Percentiles rank a stretch among this genome's conserved stretches.
Conservation (phyloP, 1,284 basidiomycete genomes). For the Tilletiopsis washingtonensis region DNA sequence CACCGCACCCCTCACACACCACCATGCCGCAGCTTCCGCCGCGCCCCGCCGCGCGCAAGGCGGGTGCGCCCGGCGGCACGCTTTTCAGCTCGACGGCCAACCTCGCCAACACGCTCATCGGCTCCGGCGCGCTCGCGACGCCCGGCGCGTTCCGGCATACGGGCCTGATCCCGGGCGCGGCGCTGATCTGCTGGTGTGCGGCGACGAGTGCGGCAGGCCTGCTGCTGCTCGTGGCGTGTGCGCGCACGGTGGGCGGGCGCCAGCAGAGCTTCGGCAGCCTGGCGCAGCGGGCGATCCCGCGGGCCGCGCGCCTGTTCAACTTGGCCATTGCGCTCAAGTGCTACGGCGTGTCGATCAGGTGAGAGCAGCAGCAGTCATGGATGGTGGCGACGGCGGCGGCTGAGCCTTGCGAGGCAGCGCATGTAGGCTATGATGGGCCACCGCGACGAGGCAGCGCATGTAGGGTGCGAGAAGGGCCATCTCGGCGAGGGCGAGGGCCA, state of each 20-base stretch:
- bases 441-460: too few relatives aligned
- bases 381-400: too few relatives aligned
- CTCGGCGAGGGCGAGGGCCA: too few relatives aligned
- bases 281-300: conserved; percentile 51
- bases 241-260: conserved; percentile 58
- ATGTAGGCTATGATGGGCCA: too few relatives aligned
- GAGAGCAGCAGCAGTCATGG: too few relatives aligned
- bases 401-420: too few relatives aligned
- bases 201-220: conserved; percentile 73
- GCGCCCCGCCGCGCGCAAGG: too few relatives aligned
- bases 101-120: conserved; percentile 47
- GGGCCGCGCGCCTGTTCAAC: conserved; percentile 76
- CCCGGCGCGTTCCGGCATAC: conserved; percentile 49
- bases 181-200: conserved; percentile 82
- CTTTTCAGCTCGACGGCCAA: conserved; percentile 42
- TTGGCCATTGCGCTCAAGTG: conserved; percentile 73
- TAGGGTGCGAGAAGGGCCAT: too few relatives aligned
- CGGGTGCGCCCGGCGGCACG: conserved; percentile 2
- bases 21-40: too few relatives aligned
- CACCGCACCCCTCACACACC: too few relatives aligned
- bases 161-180: conserved; percentile 60
- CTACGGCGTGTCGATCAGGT: conserved; percentile 81
- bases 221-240: conserved; percentile 79
- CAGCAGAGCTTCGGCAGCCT: conserved; percentile 33
- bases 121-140: conserved; percentile 44